Conservation (phyloP, 306 rosid genomes). For the Pterocarpus macrocarpus region DNA sequence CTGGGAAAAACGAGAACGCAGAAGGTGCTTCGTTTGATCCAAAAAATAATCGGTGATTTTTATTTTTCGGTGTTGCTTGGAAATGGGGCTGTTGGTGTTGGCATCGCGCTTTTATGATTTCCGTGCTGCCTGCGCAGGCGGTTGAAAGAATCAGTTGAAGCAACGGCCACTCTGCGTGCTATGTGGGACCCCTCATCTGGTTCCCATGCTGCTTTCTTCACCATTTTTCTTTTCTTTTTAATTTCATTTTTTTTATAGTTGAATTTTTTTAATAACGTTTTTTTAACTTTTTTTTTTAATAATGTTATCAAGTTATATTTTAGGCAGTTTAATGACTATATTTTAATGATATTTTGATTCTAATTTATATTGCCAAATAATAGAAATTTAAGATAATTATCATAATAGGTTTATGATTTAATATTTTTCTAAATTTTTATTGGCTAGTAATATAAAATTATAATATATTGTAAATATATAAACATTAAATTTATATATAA, state of each 20-base stretch:
- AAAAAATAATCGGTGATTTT: background rate
- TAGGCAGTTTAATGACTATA: too few relatives aligned
- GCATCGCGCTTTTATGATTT: background rate
- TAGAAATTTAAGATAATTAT: too few relatives aligned
- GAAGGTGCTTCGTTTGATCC: background rate
- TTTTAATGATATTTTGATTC: too few relatives aligned
- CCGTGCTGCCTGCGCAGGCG: slow-evolving; percentile 31
- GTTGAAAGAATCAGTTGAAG: slow-evolving; percentile 40
- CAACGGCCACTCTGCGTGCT: background rate
- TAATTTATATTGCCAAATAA: too few relatives aligned
- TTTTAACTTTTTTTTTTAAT: too few relatives aligned
- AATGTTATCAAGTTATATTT: too few relatives aligned
- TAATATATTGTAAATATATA: too few relatives aligned
- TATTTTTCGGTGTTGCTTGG: background rate
- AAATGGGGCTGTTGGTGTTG: slow-evolving; percentile 11
- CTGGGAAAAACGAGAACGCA: slow-evolving; percentile 28
- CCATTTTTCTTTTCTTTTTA: background rate
- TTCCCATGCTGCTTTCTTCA: slow-evolving; percentile 35
- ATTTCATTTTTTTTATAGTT: background rate
- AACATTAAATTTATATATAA: too few relatives aligned
- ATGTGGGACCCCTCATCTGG: slow-evolving; percentile 42
- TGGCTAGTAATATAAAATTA: too few relatives aligned
- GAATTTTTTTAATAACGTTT: too few relatives aligned
- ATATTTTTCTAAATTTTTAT: too few relatives aligned
- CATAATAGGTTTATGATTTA: too few relatives aligned